These are phyloP conservation scores for Spinellus fusiger DNA, from an alignment of 192 early-diverging fungal species.

Conservation along the genomic window DNA sequence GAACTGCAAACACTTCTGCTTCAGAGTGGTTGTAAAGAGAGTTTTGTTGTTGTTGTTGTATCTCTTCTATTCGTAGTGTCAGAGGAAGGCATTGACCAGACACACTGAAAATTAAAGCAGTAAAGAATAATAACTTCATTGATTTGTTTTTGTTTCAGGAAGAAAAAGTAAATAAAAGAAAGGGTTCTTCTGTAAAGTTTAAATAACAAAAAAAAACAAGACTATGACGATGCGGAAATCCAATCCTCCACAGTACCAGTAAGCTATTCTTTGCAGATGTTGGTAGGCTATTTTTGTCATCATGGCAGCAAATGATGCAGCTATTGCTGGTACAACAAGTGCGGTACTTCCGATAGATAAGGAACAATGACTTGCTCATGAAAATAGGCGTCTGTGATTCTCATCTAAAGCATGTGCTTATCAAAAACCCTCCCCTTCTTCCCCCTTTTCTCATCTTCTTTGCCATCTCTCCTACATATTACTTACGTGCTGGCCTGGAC, in stretches of 20 bases:
- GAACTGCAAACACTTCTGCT: background rate
- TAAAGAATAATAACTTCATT: too few relatives aligned
- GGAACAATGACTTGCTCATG: constrained; percentile 30
- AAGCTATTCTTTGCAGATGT: too few relatives aligned
- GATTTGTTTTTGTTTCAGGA: too few relatives aligned
- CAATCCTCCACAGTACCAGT: background rate
- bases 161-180: too few relatives aligned
- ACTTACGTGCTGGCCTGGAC: constrained; percentile 50
- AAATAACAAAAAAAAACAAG: background rate
- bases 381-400: constrained; percentile 36
- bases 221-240: background rate
- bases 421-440: background rate
- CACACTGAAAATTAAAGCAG: too few relatives aligned
- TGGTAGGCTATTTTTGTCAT: background rate
- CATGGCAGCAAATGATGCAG: too few relatives aligned
- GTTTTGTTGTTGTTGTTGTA: too few relatives aligned
- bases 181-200: too few relatives aligned
- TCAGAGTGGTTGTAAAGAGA: too few relatives aligned
- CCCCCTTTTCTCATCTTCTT: background rate
- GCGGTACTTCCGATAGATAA: constrained; percentile 24
- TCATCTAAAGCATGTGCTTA: constrained; percentile 40
- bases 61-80: too few relatives aligned
- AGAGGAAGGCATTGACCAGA: too few relatives aligned
- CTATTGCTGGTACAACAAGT: background rate
- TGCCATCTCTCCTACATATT: background rate